Evolutionary conservation across 768 basidiomycete genomes (phyloP).

Genomic region (Mycena pura): DNA sequence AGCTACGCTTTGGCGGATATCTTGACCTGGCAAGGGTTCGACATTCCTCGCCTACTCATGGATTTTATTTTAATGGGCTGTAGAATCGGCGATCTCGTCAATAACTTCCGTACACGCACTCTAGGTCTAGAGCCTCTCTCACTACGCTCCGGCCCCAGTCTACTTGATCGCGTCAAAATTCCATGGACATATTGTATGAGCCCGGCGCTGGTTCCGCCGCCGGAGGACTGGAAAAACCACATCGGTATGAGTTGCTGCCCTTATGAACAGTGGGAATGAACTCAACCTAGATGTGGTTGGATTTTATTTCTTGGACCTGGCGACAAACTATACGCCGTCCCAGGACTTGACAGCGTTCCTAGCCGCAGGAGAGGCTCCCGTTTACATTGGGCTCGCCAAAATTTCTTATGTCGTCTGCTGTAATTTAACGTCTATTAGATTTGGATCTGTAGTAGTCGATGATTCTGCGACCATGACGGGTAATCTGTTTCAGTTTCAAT

Average conservation of each 20-base stretch:
- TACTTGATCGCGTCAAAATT: constrained; percentile 59
- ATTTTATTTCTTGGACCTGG: constrained; percentile 67
- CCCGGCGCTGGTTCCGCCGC: constrained; percentile 62
- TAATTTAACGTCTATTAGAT: constrained; percentile 39
- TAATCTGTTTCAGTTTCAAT: constrained; percentile 29
- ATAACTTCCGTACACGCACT: constrained; percentile 56
- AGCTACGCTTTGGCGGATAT: constrained; percentile 66
- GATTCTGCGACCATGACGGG: constrained; percentile 60
- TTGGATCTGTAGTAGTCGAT: constrained; percentile 67
- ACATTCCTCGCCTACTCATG: not conserved
- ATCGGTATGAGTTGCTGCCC: constrained; percentile 49
- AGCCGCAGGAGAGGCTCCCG: constrained; percentile 53
- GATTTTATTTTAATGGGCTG: not conserved
- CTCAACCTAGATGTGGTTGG: constrained; percentile 59
- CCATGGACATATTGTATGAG: constrained; percentile 74
- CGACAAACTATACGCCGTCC: constrained; percentile 53
- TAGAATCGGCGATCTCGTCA: constrained; percentile 66
- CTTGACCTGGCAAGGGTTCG: constrained; percentile 66
- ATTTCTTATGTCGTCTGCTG: not conserved
- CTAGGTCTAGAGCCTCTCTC: constrained; percentile 57
- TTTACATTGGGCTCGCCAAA: constrained; percentile 62
- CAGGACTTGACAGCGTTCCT: constrained; percentile 57
- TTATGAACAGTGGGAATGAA: not conserved
- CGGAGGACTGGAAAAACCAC: constrained; percentile 66
- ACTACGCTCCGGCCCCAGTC: constrained; percentile 54